Conservation (phyloP, 148 eudicot species). For the Agrostemma githago region DNA sequence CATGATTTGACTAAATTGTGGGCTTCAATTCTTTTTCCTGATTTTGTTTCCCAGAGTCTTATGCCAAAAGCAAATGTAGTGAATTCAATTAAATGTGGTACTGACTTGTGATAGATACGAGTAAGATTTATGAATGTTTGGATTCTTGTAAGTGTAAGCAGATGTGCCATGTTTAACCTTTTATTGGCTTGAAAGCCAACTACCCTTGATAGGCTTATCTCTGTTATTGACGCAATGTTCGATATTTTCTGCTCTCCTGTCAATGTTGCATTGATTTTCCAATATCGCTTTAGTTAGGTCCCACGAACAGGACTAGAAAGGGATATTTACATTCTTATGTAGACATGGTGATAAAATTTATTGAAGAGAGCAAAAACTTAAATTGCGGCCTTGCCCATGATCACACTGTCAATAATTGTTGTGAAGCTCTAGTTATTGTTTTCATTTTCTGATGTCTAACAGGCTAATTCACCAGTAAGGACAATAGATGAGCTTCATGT, state of each 20-base stretch:
- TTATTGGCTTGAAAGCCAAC: too few species aligned
- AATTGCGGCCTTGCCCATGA: neutral
- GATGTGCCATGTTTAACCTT: too few species aligned
- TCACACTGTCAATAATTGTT: too few species aligned
- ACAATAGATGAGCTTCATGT: constrained; percentile 74
- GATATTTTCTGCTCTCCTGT: neutral
- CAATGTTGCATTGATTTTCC: neutral
- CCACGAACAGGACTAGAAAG: neutral
- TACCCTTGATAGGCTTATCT: too few species aligned
- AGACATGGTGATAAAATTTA: neutral
- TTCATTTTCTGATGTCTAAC: constrained; percentile 22
- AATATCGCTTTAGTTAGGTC: neutral
- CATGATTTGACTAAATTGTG: too few species aligned
- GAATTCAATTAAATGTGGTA: too few species aligned
- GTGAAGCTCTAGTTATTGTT: constrained; percentile 6
- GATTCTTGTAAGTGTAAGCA: too few species aligned
- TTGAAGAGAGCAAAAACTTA: neutral
- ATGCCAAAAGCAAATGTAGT: too few species aligned
- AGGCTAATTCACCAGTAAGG: constrained; percentile 91
- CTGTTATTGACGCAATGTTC: neutral
- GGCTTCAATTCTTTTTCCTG: too few species aligned
- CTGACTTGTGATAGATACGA: too few species aligned
- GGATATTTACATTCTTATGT: neutral
- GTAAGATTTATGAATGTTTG: too few species aligned
- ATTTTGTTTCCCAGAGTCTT: too few species aligned